Percentiles rank a stretch among this genome's conserved stretches.
Conservation (phyloP, 805 yeast genomes). For the Lachancea meyersii region DNA sequence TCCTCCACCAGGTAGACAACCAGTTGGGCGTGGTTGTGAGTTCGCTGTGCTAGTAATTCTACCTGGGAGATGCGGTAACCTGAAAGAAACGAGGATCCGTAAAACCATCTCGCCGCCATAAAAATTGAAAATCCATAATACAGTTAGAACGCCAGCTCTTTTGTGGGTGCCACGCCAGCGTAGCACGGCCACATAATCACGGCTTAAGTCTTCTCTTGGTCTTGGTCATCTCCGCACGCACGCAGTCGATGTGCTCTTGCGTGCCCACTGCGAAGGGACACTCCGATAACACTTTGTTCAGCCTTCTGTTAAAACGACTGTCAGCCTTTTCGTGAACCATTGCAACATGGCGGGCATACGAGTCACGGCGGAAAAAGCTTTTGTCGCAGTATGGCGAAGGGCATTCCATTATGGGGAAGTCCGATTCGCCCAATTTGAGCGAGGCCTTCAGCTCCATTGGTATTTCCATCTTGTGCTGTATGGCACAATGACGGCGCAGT, state of each 20-base stretch:
- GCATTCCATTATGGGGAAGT: constrained; percentile 31
- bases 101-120: too few species aligned
- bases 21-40: too few species aligned
- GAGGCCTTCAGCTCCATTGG: constrained; percentile 22
- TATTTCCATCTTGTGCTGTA: constrained; percentile 38
- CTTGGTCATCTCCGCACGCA: constrained; percentile 4
- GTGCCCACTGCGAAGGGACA: constrained; percentile 16
- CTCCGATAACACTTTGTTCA: constrained; percentile 22
- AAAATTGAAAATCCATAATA: too few species aligned
- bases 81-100: too few species aligned
- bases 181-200: too few species aligned
- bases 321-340: constrained; percentile 42
- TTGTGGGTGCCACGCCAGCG: too few species aligned
- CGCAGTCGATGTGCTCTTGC: constrained; percentile 4
- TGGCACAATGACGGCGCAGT: constrained; percentile 44
- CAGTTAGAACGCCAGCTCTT: too few species aligned
- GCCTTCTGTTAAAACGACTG: constrained; percentile 38
- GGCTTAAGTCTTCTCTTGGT: constrained; percentile 3
- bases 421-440: constrained; percentile 27
- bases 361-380: constrained; percentile 46
- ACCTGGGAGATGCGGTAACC: too few species aligned
- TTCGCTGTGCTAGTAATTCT: too few species aligned
- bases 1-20: too few species aligned
- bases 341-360: constrained; percentile 46
- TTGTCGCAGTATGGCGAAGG: constrained; percentile 39